Base-by-base conservation (phyloP, 805 yeast species). In the Metschnikowia lochheadii region DNA sequence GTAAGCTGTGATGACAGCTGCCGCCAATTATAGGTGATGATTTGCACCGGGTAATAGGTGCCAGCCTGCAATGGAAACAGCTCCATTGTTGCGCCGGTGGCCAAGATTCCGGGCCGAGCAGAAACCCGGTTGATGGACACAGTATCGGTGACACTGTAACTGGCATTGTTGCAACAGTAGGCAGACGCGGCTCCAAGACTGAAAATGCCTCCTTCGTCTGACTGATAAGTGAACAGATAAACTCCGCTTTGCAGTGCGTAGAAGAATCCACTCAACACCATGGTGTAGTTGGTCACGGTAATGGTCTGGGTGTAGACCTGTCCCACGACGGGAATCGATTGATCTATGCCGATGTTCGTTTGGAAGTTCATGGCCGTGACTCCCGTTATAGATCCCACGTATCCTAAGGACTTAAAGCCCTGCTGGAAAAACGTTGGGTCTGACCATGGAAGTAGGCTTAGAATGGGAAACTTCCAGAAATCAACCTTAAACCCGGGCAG, bases 151-250 rank as follows among this genome's bases (percentile, higher is more conserved):
- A 34, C 36, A 34, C 36, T 34, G 18, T 34, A 34, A n/a, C 17
- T 34, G 3, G 36, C 36, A 34, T 34, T 34, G 36, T 34, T 34
- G 36, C 36, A 34, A 36, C 53, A 50, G 44, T 50, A 47, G 3
- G 46, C n/a, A n/a, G 21, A 10, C 6, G 49, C 48, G 3, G 50
- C 45, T 5, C 52, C 55, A 21, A 49, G 33, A 20, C 42, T 46
- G 29, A 52, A 37, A 13, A 17, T 36, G 2, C 47, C 53, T 7
- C 53, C 55, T 6, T 49, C 55, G 10, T 52, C 53, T 10, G 46
- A 40, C 15, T 14, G 21, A 40, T 49, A 34, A 3, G 46, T 21
- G 35, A 52, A 52, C 14, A 42, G 40, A 17, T 49, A 47, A 2
- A 15, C 20, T 4, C 55, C 55, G 10, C 51, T 36, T n/a, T 40